Percentiles rank a stretch among this genome's conserved stretches.
phyloP scores from a whole-genome alignment of 2,329 filamentous ascomycete genomes.

The Didymella glomerata region DNA sequence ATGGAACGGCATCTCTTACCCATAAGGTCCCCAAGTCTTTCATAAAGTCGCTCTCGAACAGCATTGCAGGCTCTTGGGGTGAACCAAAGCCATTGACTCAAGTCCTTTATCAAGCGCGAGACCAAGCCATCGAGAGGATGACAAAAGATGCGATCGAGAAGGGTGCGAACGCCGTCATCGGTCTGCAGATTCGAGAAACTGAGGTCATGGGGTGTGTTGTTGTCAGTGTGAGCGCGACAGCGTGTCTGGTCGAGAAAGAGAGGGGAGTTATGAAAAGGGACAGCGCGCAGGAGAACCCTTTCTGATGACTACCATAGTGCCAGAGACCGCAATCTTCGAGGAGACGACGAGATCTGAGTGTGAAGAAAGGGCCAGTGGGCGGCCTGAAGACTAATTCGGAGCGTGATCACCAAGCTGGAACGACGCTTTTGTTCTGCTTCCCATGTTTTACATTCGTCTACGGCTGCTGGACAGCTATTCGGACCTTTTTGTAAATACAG shows the following conservation, averaged over 20 bases:
- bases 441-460: background rate
- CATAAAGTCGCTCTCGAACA: slow-evolving; percentile 39
- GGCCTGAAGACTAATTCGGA: background rate
- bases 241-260: slow-evolving; percentile 43
- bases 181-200: slow-evolving; percentile 43
- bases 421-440: background rate
- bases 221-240: slow-evolving; percentile 46
- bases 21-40: slow-evolving; percentile 49
- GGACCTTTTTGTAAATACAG: background rate
- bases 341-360: background rate
- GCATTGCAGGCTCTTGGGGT: slow-evolving; percentile 34
- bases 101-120: slow-evolving; percentile 45
- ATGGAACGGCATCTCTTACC: slow-evolving; percentile 44
- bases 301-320: slow-evolving; percentile 1
- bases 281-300: slow-evolving; percentile 34
- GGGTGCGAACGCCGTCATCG: slow-evolving; percentile 46
- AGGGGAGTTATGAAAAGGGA: slow-evolving; percentile 28
- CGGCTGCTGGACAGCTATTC: slow-evolving; percentile 5
- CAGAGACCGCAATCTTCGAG: background rate
- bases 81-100: slow-evolving; percentile 45
- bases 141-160: slow-evolving; percentile 43
- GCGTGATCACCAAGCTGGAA: background rate
- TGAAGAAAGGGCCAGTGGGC: background rate
- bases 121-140: slow-evolving; percentile 48
- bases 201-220: slow-evolving; percentile 47